Evolutionary conservation across 169 alveolate species (phyloP), one percentile per base, ranked within the genome.

Genomic region (Ichthyophthirius multifiliis): DNA sequence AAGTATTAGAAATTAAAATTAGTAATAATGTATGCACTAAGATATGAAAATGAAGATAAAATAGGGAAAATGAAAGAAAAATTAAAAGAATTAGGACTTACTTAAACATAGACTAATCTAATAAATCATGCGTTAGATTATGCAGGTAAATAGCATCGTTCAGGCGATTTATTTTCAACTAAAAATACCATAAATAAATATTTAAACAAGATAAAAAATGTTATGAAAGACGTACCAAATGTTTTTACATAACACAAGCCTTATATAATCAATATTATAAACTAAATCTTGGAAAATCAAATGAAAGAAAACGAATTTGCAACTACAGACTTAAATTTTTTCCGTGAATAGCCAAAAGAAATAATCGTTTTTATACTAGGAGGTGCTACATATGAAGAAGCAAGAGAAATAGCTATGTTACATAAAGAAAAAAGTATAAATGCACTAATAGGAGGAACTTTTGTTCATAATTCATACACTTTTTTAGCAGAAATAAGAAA

Each of bases 331-430:
- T 79, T 75, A 23, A 85, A 82, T 65, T 86, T 84, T 67, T 63
- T 86, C 18, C 87, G 83, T 76, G 95, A 93, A 46, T 84, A 86
- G 67, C 90, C 95, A 2, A 48, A 83, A 41, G 91, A 93, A 67
- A 81, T 95, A 27, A 92, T 96, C 74, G 89, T 96, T 18, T 97
- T 96, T 76, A 85, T 94, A 27, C 95, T 96, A 34, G 99, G 99
- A 5, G 99, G 99, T 4, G 91, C 93, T 18, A 96, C 99, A 2
- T 97, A 85, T 83, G 99, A 97, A 89, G 99, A 97, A 86, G 97
- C 96, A 16, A 90, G 96, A 75, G 98, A 96, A 83, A 74, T 95
- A 65, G 94, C 95, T 32, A 77, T 84, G 46, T 88, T 94, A 64
- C 92, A 88, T 77, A 87, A 91, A 67, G 83, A 85, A 62, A 81